phyloP scores from a whole-genome alignment of 1,284 basidiomycete genomes.

The Moniliella sp. region DNA sequence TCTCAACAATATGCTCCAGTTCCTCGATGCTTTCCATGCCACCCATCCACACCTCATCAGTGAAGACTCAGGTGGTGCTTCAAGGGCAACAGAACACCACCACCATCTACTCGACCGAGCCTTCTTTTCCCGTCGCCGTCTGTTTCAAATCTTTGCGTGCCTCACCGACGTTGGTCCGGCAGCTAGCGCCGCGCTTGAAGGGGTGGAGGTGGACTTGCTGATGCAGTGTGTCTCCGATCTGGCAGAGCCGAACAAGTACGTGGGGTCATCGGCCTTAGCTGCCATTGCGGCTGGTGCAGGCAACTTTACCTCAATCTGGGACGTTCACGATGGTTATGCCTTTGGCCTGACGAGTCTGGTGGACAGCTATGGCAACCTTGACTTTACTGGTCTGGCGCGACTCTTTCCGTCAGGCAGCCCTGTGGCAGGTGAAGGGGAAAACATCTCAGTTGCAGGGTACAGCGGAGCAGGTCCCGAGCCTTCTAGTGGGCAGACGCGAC shows the following conservation, averaged over 20 bases:
- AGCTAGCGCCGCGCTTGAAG: slow-evolving; percentile 54
- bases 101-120: slow-evolving; percentile 58
- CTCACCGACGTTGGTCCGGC: no score
- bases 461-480: no score
- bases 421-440: no score
- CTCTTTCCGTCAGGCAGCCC: no score
- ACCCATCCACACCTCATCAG: slow-evolving; percentile 28
- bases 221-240: slow-evolving; percentile 64
- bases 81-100: slow-evolving; percentile 16
- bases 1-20: slow-evolving; percentile 62
- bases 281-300: slow-evolving; percentile 73
- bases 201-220: slow-evolving; percentile 55
- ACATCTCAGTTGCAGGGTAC: no score
- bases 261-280: slow-evolving; percentile 66
- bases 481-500: no score
- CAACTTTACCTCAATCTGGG: slow-evolving; percentile 66
- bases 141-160: slow-evolving; percentile 69
- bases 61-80: slow-evolving; percentile 22
- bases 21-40: slow-evolving; percentile 45
- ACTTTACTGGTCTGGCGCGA: no score
- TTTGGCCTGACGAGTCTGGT: slow-evolving; percentile 64
- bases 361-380: no score
- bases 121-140: slow-evolving; percentile 56
- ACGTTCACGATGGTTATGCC: slow-evolving; percentile 64
- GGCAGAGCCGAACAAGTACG: slow-evolving; percentile 49